A percentile compares a stretch with the other conserved stretches of the same genome.
Conservation (phyloP, 2,329 filamentous ascomycete species). For the Diaporthe amygdali region DNA sequence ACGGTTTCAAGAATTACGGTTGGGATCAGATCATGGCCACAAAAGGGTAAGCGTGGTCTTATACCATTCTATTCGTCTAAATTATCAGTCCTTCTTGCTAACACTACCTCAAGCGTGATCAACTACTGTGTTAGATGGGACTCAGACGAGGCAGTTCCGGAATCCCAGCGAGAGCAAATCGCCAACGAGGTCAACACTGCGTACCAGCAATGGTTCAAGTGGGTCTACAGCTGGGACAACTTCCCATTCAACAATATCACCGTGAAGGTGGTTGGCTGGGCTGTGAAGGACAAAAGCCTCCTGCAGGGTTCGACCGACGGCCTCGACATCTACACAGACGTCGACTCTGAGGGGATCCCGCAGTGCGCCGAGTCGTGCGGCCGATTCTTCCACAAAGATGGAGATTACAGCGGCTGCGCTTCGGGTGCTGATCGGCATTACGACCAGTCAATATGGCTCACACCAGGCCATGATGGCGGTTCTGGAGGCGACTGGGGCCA, state of each 20-base stretch:
- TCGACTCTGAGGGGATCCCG: conserved; percentile 45
- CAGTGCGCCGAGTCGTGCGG: conserved; percentile 48
- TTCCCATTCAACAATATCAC: not conserved
- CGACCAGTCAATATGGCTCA: conserved; percentile 52
- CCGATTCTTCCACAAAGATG: conserved; percentile 50
- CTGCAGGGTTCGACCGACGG: conserved; percentile 23
- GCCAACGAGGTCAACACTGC: conserved; percentile 31
- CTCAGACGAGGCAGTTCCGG: conserved; percentile 40
- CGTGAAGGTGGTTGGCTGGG: not conserved
- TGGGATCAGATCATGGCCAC: conserved; percentile 4
- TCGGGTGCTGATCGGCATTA: conserved; percentile 47
- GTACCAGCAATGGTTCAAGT: conserved; percentile 1
- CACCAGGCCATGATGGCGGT: conserved; percentile 48
- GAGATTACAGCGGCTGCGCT: conserved; percentile 45
- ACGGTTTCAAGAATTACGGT: not conserved
- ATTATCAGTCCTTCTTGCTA: not conserved
- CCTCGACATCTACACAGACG: conserved; percentile 47
- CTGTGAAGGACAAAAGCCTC: not conserved
- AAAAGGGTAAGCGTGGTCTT: not conserved
- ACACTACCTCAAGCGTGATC: conserved; percentile 24
- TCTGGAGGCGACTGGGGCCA: conserved; percentile 54
- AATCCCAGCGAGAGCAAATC: conserved; percentile 42
- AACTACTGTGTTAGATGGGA: conserved; percentile 53
- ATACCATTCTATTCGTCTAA: not conserved
- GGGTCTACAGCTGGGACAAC: conserved; percentile 3